Conservation (phyloP, 176 grass and related monocot species). For the Cenchrus americanus region DNA sequence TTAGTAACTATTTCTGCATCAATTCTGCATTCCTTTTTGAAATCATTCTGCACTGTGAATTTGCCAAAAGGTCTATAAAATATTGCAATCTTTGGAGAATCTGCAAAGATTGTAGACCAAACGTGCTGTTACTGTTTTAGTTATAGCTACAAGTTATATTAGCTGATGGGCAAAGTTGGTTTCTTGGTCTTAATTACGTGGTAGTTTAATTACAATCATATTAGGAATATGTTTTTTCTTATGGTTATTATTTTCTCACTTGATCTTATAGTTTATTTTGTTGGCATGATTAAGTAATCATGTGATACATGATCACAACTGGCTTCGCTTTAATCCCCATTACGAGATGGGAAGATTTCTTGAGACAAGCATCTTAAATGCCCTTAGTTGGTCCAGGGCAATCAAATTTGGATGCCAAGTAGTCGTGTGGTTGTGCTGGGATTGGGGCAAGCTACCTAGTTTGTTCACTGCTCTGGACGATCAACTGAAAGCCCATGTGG, state of each 20-base stretch:
- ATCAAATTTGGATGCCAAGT: background rate
- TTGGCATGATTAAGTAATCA: constrained; percentile 6
- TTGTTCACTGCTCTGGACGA: background rate
- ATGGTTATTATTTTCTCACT: background rate
- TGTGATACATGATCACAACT: constrained; percentile 8
- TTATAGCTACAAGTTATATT: constrained; percentile 31
- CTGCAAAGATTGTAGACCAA: background rate
- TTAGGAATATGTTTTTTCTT: constrained; percentile 5
- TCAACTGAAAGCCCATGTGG: background rate
- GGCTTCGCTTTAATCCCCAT: background rate
- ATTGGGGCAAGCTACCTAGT: too few species aligned
- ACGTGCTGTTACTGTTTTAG: constrained; percentile 10
- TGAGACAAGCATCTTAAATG: background rate
- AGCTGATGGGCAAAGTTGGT: background rate
- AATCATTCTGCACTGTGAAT: constrained; percentile 3
- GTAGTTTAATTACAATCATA: background rate
- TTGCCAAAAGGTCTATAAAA: background rate
- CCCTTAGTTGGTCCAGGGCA: background rate
- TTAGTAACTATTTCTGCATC: constrained; percentile 17
- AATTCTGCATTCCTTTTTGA: background rate
- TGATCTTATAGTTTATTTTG: constrained; percentile 8
- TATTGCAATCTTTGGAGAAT: constrained; percentile 20
- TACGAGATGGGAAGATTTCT: background rate
- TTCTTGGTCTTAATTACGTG: background rate
- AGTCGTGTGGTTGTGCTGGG: background rate